These are phyloP conservation scores for Datisca glomerata DNA, from an alignment of 306 rosid species.

Conservation along the genomic window DNA sequence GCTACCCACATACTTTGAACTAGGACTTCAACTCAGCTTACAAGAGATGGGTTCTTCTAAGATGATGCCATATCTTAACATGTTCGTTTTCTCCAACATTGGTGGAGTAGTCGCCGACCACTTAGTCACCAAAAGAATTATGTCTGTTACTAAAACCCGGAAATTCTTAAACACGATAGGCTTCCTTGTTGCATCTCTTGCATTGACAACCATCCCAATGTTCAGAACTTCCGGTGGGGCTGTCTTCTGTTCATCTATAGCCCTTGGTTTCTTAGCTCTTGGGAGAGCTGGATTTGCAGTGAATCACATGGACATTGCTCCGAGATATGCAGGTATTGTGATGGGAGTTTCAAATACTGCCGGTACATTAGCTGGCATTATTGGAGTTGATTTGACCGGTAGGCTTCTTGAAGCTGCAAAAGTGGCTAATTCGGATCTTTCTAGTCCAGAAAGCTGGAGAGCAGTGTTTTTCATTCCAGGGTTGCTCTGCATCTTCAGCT, in stretches of 20 bases:
- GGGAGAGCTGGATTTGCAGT: conserved; percentile 98
- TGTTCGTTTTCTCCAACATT: conserved; percentile 88
- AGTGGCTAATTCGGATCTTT: conserved; percentile 56
- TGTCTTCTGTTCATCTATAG: conserved; percentile 84
- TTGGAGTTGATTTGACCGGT: conserved; percentile 85
- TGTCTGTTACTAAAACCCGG: conserved; percentile 72
- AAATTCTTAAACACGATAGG: conserved; percentile 79
- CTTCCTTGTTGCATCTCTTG: conserved; percentile 72
- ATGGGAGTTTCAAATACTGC: conserved; percentile 99
- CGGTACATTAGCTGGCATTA: conserved; percentile 86
- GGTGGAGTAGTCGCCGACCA: conserved; percentile 87
- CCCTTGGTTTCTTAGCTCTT: conserved; percentile 92
- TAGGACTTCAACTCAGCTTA: conserved; percentile 89
- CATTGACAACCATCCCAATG: conserved; percentile 58
- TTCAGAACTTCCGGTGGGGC: conserved; percentile 89
- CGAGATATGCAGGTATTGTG: conserved; percentile 89
- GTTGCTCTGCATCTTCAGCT: conserved; percentile 68
- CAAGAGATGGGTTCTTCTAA: conserved; percentile 99
- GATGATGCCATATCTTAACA: conserved; percentile 92
- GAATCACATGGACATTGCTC: conserved; percentile 96
- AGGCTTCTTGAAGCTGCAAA: conserved; percentile 82
- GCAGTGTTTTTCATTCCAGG: conserved; percentile 78
- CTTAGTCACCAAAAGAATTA: conserved; percentile 53
- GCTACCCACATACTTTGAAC: conserved; percentile 92
- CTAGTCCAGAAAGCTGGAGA: conserved; percentile 84